These are phyloP conservation scores for Aspergillus wentii DNA, from an alignment of 495 filamentous ascomycete species.

Conservation along the genomic window DNA sequence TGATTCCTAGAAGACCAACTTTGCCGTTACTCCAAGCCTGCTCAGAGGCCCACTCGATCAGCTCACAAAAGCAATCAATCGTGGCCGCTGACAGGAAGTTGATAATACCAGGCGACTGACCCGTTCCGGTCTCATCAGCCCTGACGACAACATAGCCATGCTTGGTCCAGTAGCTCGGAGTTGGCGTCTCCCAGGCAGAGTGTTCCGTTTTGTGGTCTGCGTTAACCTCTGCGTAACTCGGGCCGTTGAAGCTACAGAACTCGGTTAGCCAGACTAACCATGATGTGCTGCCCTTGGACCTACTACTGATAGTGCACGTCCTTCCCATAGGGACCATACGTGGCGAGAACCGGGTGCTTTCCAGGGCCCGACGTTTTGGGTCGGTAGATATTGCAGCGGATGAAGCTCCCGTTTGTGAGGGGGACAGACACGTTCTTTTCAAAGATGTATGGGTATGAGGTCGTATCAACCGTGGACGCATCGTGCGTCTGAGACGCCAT, in stretches of 20 bases:
- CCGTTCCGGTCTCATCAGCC: constrained; percentile 54
- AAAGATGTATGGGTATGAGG: constrained; percentile 31
- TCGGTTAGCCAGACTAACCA: constrained; percentile 11
- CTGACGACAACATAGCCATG: constrained; percentile 57
- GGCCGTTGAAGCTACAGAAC: constrained; percentile 40
- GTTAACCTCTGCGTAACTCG: no score
- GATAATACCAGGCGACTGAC: constrained; percentile 52
- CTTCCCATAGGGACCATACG: constrained; percentile 59
- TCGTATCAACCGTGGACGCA: constrained; percentile 26
- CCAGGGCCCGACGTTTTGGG: constrained; percentile 26
- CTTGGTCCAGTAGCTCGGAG: constrained; percentile 58
- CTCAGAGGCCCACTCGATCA: constrained; percentile 60
- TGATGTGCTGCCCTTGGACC: no score
- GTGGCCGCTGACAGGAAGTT: constrained; percentile 58
- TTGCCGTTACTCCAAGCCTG: constrained; percentile 58
- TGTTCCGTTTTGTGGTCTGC: constrained; percentile 43
- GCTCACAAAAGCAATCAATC: constrained; percentile 54
- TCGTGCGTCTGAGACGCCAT: no score
- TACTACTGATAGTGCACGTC: constrained; percentile 37
- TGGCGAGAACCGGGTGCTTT: constrained; percentile 32
- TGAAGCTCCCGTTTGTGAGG: constrained; percentile 28
- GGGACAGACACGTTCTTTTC: constrained; percentile 33
- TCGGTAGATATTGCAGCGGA: constrained; percentile 37
- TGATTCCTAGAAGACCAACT: constrained; percentile 57
- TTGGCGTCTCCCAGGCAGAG: constrained; percentile 62